Percentiles rank a stretch among this genome's conserved stretches.
Conservation (phyloP, 225 moss, liverwort and hornwort genomes). For the Pseudisothecium myosuroides region DNA sequence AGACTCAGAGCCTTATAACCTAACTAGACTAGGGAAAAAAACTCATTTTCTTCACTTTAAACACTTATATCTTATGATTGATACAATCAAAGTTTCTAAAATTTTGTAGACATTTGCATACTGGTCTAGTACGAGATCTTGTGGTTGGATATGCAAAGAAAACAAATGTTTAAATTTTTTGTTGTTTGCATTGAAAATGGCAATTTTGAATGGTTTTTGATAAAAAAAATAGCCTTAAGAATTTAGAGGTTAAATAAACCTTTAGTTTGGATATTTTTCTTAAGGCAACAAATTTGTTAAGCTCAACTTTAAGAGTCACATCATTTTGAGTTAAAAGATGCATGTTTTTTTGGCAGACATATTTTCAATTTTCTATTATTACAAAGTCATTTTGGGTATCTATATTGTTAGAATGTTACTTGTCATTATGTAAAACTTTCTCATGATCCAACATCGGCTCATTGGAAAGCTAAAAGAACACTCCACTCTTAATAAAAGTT, state of each 20-base stretch:
- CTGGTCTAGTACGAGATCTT: background rate
- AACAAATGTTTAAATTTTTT: background rate
- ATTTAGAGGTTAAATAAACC: background rate
- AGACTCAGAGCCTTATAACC: background rate
- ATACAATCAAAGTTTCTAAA: background rate
- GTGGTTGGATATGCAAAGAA: background rate
- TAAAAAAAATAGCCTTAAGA: fast-evolving
- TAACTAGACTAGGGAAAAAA: fast-evolving
- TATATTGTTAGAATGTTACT: background rate
- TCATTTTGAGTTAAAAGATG: background rate
- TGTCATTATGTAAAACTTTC: background rate
- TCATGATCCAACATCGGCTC: background rate
- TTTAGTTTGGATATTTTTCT: background rate
- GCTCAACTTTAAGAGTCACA: background rate
- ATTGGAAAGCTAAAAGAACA: background rate
- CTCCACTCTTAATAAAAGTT: background rate
- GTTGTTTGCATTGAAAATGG: background rate
- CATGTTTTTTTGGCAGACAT: background rate
- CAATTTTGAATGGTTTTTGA: background rate
- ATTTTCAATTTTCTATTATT: background rate
- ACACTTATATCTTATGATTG: fast-evolving
- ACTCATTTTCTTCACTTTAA: background rate
- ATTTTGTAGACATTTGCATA: background rate
- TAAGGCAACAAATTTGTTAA: background rate
- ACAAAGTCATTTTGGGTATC: too few species aligned